phyloP scores from a whole-genome alignment of 768 basidiomycete species.

The Trametes cinnabarina region DNA sequence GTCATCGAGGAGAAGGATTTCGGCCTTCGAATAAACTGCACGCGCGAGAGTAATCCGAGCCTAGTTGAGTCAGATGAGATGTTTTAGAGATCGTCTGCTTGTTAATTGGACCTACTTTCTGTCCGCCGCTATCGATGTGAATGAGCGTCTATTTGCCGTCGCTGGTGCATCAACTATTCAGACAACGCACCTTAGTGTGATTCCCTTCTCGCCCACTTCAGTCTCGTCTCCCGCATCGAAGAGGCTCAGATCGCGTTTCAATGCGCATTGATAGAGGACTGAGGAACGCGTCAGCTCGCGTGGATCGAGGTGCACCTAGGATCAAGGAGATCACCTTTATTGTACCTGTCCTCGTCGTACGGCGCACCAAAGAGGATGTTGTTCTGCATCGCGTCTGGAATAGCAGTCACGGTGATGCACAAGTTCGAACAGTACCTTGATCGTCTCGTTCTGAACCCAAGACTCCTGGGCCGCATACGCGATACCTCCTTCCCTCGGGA shows the following conservation, averaged over 20 bases:
- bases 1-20: constrained; percentile 41
- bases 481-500: constrained; percentile 45
- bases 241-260: constrained; percentile 46
- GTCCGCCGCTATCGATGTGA: constrained; percentile 36
- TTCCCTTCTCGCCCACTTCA: constrained; percentile 60
- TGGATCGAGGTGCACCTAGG: neutral
- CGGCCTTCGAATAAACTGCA: constrained; percentile 38
- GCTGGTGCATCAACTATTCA: neutral
- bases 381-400: constrained; percentile 7
- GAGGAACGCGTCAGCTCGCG: too few species aligned
- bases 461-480: constrained; percentile 49
- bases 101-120: constrained; percentile 42
- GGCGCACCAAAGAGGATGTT: constrained; percentile 29
- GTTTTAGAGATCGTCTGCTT: too few species aligned
- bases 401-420: too few species aligned
- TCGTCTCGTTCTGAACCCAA: constrained; percentile 49
- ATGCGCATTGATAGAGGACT: constrained; percentile 40
- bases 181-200: constrained; percentile 40
- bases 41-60: constrained; percentile 41
- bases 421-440: constrained; percentile 32
- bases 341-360: constrained; percentile 28
- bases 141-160: neutral
- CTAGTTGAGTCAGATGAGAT: too few species aligned
- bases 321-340: constrained; percentile 15
- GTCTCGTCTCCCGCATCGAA: constrained; percentile 53